Evolutionary conservation across 371 early-diverging fungal species (phyloP), one percentile per base, ranked within the genome.

Genomic region (Sporodiniella umbellata): DNA sequence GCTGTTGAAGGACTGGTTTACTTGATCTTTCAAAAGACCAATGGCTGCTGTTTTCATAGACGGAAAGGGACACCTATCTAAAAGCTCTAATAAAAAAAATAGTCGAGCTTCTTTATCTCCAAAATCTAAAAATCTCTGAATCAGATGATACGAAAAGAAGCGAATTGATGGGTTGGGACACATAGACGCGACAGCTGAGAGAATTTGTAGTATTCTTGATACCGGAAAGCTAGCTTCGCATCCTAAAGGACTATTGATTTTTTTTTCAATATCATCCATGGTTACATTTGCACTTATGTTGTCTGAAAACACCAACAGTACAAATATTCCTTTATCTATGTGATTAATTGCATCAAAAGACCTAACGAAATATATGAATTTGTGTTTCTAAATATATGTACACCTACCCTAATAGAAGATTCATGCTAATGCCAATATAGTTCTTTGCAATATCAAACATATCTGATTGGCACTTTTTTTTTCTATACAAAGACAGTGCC

Each of bases 11-110:
- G 42, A 23, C 8, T 28, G 19, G 22, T 46, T 22, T 3, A 66
- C 40, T 26, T 59, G 60, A 46, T 72, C 64, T 45, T 72, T 72
- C 3, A 72, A 33, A 1, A 72, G 43, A 24, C 60, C 54, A 23
- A 72, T 66, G 15, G 73, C 58, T 0, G 73, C 73, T 11, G 62
- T 60, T 17, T 58, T 63, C 67, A 72, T 72, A 1, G 64, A 45
- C 8, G 61, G 56, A 18, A 53, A 72, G 5, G 73, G 73, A 21
- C 73, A 69, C n/a, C 43, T 48, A 0, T 52, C 51, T 12, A 69
- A 26, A 21, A 72, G 42, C 24, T 68, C 67, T 3, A 17, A 43
- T 8, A 69, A 42, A 21, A 64, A 26, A 21, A 61, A 57, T 25
- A 63, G 24, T 12, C 51, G 50, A 3, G 49, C 45, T 37, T 69